Base-by-base conservation (phyloP, 2,329 filamentous ascomycete genomes). In the Hymenoscyphus infarciens region DNA sequence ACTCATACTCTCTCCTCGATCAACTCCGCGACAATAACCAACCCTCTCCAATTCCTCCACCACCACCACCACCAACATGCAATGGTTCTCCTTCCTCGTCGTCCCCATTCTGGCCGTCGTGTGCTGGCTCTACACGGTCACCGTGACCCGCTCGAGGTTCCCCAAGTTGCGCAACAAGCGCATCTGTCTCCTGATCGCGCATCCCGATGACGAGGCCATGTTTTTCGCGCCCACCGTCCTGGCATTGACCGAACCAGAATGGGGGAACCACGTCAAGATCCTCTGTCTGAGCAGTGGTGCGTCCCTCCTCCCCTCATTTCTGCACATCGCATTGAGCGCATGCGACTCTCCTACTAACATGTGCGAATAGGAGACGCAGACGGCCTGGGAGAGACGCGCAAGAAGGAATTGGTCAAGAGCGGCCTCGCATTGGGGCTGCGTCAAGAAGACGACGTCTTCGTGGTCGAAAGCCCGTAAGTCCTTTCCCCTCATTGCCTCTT, bases 181-280 rank as follows among this genome's bases (percentile, higher is more conserved):
- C 72, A 92, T 99, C 73, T 90, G 91, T 74, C 84, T 99, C 60
- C 82, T 99, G 61, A 98, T 99, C 72, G 95, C 95, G 25, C 95
- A 99, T 78, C 95, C 95, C 0, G 95, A 99, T 77, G 95, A 99
- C 73, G 95, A 99, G 80, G 95, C 94, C 76, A 99, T 99, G 95
- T 99, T 99, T 82, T 99, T 99, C 78, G 87, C 92, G 66, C 95
- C 95, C 0, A 90, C 92, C 0, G 82, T 98, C 15, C 82, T 96
- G 70, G 87, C 90, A n/a, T 83, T 99, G 63, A 94, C 92, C 19
- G 82, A 84, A 15, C 91, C 92, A 3, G 85, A 87, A 63, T 82
- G 89, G 22, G 90, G 91, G 3, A 98, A 99, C 77, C 92, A 96
- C 74, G 83, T 99, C 73, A 95, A 96, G 78, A 96, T 99, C 66